Conservation (phyloP, 2,329 filamentous ascomycete genomes). For the Fusarium praegraminearum region DNA sequence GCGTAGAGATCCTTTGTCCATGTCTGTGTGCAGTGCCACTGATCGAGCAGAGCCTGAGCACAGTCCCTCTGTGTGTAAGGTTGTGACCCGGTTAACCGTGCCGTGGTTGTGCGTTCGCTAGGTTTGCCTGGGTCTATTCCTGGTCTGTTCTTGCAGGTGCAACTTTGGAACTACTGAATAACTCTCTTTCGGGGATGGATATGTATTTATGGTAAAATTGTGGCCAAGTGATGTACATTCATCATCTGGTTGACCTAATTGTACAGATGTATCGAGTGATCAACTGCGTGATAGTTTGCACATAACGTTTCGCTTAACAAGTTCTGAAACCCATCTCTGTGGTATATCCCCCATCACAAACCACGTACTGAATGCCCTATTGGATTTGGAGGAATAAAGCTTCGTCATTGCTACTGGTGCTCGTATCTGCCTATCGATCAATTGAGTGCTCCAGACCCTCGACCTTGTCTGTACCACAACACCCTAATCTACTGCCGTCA, state of each 20-base stretch:
- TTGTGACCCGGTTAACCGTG: constrained; percentile 17
- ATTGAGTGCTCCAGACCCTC: constrained; percentile 3
- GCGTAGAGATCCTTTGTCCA: not conserved
- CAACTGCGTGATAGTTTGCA: not conserved
- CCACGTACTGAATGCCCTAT: not conserved
- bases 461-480: constrained; percentile 1
- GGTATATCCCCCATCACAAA: not conserved
- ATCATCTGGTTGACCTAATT: not conserved
- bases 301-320: not conserved
- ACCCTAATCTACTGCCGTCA: constrained; percentile 3
- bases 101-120: constrained; percentile 13
- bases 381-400: not conserved
- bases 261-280: not conserved
- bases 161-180: not conserved
- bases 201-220: not conserved
- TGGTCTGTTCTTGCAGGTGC: not conserved
- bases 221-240: not conserved
- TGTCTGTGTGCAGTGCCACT: constrained; percentile 6
- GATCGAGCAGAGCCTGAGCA: constrained; percentile 5
- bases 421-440: not conserved
- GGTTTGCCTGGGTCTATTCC: not conserved
- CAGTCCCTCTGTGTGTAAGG: not conserved
- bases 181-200: not conserved
- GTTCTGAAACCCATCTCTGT: not conserved
- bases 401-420: not conserved